phyloP scores from a whole-genome alignment of 176 grass and related monocot species.

The Eragrostis curvula region DNA sequence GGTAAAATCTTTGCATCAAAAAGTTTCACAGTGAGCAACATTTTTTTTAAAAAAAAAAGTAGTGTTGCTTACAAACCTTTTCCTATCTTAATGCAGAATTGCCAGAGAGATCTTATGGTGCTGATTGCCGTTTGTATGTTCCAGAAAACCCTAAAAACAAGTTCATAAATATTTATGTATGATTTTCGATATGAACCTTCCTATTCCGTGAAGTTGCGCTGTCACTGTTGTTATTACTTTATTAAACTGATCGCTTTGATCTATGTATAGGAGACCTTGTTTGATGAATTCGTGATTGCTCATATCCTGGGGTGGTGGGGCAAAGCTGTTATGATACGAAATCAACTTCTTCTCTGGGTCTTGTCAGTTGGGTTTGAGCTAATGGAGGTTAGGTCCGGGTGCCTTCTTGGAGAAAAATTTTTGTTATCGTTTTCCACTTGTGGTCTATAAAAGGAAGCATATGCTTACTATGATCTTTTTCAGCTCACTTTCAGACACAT shows the following conservation, averaged over 20 bases:
- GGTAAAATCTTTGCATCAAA: constrained; percentile 53
- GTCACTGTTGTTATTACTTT: constrained; percentile 10
- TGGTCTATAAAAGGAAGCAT: constrained; percentile 27
- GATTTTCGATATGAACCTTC: constrained; percentile 58
- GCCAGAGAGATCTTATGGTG: constrained; percentile 94
- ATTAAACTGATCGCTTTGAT: constrained; percentile 45
- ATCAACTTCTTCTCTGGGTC: constrained; percentile 93
- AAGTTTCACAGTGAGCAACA: neutral
- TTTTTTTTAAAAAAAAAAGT: neutral
- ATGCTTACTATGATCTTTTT: constrained; percentile 44
- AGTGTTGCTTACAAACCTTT: neutral
- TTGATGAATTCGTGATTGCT: constrained; percentile 98
- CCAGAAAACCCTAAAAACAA: constrained; percentile 97
- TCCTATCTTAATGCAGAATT: constrained; percentile 56
- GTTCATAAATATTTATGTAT: constrained; percentile 99
- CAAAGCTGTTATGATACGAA: constrained; percentile 98
- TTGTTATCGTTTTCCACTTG: constrained; percentile 19
- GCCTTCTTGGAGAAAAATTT: constrained; percentile 22
- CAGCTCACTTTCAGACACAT: constrained; percentile 99
- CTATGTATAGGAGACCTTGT: constrained; percentile 84
- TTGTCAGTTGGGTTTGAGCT: constrained; percentile 95
- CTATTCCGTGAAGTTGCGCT: constrained; percentile 48
- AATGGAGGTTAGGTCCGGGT: constrained; percentile 86
- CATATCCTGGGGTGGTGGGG: constrained; percentile 99
- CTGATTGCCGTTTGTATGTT: constrained; percentile 95